Conservation (phyloP, 805 yeast genomes). For the Ogataea thermomethanolica region DNA sequence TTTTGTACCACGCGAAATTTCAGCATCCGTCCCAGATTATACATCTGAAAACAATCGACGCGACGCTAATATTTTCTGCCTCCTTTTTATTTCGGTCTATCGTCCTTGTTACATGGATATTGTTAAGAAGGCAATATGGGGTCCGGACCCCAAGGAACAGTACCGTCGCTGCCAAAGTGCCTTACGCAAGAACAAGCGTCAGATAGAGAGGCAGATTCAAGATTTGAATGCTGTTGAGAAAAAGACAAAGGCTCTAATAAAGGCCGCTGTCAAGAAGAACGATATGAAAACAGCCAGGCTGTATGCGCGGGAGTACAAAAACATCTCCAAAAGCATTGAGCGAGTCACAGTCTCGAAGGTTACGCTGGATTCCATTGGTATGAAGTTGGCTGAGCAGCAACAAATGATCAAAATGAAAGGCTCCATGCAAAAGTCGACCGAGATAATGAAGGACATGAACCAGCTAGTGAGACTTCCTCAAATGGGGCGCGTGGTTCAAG, state of each 20-base stretch:
- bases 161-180: conserved; percentile 74
- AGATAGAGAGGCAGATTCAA: conserved; percentile 72
- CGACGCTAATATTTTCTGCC: neutral
- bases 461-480: conserved; percentile 75
- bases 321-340: conserved; percentile 67
- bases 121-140: conserved; percentile 85
- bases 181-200: conserved; percentile 80
- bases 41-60: conserved; percentile 1
- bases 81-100: neutral
- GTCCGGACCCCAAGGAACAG: conserved; percentile 94
- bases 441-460: conserved; percentile 86
- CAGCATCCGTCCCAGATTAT: neutral
- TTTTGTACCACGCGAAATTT: conserved; percentile 4
- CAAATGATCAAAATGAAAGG: conserved; percentile 79
- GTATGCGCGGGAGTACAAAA: conserved; percentile 79
- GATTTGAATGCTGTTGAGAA: conserved; percentile 56
- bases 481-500: conserved; percentile 77
- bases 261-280: conserved; percentile 68
- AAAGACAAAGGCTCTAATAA: conserved; percentile 76
- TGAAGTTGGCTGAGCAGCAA: conserved; percentile 91
- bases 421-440: conserved; percentile 73
- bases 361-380: conserved; percentile 75
- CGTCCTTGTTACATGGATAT: conserved; percentile 59
- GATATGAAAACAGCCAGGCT: conserved; percentile 72
- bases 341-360: conserved; percentile 79